Conservation (phyloP, 75 land plant genomes). For the Ceratopteris richardii region DNA sequence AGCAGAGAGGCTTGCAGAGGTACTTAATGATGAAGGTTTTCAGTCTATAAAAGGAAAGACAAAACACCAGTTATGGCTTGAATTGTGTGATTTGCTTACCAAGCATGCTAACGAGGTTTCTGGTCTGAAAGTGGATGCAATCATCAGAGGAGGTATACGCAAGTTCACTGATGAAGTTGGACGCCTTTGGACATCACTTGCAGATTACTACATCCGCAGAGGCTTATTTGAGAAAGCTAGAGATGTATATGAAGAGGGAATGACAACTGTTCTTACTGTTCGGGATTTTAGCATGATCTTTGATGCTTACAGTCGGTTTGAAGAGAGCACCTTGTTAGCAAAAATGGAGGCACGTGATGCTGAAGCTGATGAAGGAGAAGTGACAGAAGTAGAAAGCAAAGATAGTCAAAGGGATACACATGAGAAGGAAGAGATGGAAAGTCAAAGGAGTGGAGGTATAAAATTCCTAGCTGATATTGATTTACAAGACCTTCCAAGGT, state of each 20-base stretch:
- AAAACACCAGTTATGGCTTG: conserved; percentile 85
- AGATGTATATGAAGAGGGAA: conserved; percentile 88
- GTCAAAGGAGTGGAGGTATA: conserved; percentile 12
- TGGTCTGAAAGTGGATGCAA: conserved; percentile 88
- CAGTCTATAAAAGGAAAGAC: conserved; percentile 81
- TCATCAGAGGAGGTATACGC: conserved; percentile 83
- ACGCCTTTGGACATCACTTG: conserved; percentile 85
- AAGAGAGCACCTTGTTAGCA: conserved; percentile 74
- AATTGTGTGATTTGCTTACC: conserved; percentile 83
- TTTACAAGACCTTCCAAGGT: conserved; percentile 20
- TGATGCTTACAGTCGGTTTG: conserved; percentile 84
- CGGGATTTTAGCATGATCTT: conserved; percentile 87
- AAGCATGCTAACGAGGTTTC: conserved; percentile 75
- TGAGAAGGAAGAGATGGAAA: conserved; percentile 11
- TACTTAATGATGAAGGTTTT: conserved; percentile 73
- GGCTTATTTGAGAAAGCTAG: conserved; percentile 81
- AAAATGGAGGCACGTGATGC: conserved; percentile 52
- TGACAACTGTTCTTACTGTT: conserved; percentile 76
- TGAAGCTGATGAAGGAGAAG: conserved; percentile 37
- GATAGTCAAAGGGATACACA: not conserved
- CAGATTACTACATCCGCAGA: conserved; percentile 87
- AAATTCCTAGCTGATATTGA: conserved; percentile 15
- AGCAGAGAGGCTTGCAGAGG: conserved; percentile 76
- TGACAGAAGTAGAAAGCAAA: conserved; percentile 17
- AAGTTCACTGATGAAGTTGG: conserved; percentile 91